Evolutionary conservation across 305 asterid genomes (phyloP).

Genomic region (Caryopteris hybrid): DNA sequence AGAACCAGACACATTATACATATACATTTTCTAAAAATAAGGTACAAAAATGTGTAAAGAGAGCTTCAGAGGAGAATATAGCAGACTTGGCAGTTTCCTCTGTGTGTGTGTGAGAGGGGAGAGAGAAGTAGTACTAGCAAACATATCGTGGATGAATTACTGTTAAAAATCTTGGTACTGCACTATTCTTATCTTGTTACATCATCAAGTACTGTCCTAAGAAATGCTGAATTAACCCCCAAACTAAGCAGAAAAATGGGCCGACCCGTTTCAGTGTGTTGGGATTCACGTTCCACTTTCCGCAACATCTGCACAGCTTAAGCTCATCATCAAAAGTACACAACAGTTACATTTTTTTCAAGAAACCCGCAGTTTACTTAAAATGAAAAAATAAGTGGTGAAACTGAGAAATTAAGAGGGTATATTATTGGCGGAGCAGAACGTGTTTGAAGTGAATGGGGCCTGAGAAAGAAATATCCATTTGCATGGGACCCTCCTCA

Average conservation of each 20-base stretch:
- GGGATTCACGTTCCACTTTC: background rate
- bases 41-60: background rate
- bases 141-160: too few relatives aligned
- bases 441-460: background rate
- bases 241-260: background rate
- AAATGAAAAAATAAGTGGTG: too few relatives aligned
- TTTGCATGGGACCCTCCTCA: constrained; percentile 17
- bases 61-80: too few relatives aligned
- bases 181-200: background rate
- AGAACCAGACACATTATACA: background rate
- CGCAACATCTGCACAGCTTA: too few relatives aligned
- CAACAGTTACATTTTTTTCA: background rate
- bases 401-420: too few relatives aligned
- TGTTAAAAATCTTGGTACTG: background rate
- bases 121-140: too few relatives aligned
- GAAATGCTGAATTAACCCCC: too few relatives aligned
- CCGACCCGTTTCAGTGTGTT: background rate
- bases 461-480: background rate
- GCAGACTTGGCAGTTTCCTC: background rate
- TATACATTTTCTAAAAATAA: background rate
- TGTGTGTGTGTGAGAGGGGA: too few relatives aligned
- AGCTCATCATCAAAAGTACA: background rate
- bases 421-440: too few relatives aligned
- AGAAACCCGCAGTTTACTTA: too few relatives aligned
- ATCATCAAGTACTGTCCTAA: background rate